Evolutionary conservation across 2,329 filamentous ascomycete species (phyloP), one percentile per base, ranked within the genome.

Genomic region (Epichloe festucae): DNA sequence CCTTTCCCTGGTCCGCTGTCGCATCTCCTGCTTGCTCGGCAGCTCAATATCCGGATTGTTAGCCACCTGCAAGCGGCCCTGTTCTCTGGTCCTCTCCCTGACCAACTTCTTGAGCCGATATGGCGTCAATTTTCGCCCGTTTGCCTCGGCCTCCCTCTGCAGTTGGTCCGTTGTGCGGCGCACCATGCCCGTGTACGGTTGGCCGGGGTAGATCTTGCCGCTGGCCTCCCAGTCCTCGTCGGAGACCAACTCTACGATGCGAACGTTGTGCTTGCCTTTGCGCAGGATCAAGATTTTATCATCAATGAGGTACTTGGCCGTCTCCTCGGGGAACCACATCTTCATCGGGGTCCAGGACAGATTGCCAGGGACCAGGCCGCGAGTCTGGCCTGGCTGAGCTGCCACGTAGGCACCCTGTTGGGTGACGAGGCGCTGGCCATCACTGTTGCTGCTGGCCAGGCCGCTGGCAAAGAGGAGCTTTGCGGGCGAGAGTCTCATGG

Each of bases 331-430:
- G 57, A 71, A 76, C 74, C 79, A 81, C 21, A 74, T 66, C 61
- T 80, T 79, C 54, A 87, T 75, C 2, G 76, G 74, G 8, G 74
- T 77, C 71, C 81, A 89, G 27, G 74, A 70, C 27, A 89, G 62
- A 52, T 74, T 73, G 15, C 71, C 75, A 0, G 71, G 65, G 36
- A 64, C 60, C 66, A 81, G 67, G 50, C 74, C 65, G 55, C 67
- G 60, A 50, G 60, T 64, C 55, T 69, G 63, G 17, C 71, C 69
- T 2, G 77, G 73, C 42, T 72, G 61, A 0, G 73, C 78, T 48
- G 75, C 80, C 52, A 87, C 73, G 59, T 85, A 85, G 3, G 78
- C 76, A 19, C 78, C 82, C 54, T 75, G 69, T 21, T 71, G 67
- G 8, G 64, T 56, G 27, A 81, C 75, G 31, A 85, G 66, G 8